Base-by-base conservation (phyloP, 345 rosid genomes). In the Salix koriyanagi region DNA sequence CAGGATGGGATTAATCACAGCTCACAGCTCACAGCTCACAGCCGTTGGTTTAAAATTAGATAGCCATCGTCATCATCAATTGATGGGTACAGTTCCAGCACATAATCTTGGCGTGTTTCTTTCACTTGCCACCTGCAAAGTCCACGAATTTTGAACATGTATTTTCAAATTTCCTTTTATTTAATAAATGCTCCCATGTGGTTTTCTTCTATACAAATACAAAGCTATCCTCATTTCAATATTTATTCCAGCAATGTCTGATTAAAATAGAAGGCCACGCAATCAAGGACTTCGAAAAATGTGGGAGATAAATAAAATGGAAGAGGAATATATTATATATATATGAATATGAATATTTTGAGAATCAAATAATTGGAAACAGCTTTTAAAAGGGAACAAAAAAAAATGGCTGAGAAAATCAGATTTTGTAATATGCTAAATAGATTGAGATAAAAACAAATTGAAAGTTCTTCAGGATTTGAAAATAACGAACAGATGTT, bases 31-130 rank as follows among this genome's bases (percentile, higher is more conserved):
- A 28, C 2, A 66, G 3, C 18, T 34, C 26, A 66, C 28, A 71
- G 86, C 90, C 93, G 77, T 80, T 75, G 73, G 50, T 77, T 84
- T 86, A 83, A 77, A 84, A 89, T 44, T 0, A 44, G 16, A 44
- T 44, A 79, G 36, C 65, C 71, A 73, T 15, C 64, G 92, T 87
- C 85, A 19, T 79, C 76, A 54, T 83, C 88, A 76, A 25, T 4
- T 78, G 86, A 87, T 58, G 68, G 84, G 32, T 67, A 81, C 88
- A 69, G 79, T 52, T 84, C 85, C 80, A 82, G 78, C 72, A 64
- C 80, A 79, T 78, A 68, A 28, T 28, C 81, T 85, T 85, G 90
- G 86, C 86, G 0, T 70, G 58, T 71, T 79, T 78, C 75, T 37
- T 23, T 8, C 36, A 39, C 26, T 41, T 19, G 65, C 50, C 56